Percentiles rank a stretch among this genome's conserved stretches.
phyloP scores from a whole-genome alignment of 208 protist genomes.

The Crithidia fasciculata region DNA sequence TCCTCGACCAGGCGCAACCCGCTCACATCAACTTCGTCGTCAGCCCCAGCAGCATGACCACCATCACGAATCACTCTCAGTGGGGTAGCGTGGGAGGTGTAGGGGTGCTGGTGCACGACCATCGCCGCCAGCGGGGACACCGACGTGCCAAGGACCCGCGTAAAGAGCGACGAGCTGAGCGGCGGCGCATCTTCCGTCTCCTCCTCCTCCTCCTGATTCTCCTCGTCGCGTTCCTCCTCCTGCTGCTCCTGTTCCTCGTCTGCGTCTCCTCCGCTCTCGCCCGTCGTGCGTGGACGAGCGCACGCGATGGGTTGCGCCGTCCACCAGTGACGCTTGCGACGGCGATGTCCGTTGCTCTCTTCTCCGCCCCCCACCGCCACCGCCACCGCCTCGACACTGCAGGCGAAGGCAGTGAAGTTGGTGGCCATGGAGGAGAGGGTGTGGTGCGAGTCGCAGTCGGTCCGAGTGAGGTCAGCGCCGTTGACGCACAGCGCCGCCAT shows the following conservation, averaged over 20 bases:
- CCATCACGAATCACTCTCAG: not conserved
- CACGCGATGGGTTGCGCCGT: no score
- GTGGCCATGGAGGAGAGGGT: constrained; percentile 20
- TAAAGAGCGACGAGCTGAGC: not conserved
- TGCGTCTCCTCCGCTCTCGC: not conserved
- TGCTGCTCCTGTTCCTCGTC: not conserved
- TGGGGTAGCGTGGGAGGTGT: not conserved
- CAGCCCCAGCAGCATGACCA: not conserved
- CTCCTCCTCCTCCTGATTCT: not conserved
- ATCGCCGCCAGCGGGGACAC: constrained; percentile 20
- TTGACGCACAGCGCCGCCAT: constrained; percentile 21
- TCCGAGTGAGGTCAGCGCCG: not conserved
- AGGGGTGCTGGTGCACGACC: constrained; percentile 1
- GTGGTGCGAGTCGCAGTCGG: constrained; percentile 5
- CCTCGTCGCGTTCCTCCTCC: constrained; percentile 5
- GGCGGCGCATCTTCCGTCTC: not conserved
- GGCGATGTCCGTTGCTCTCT: no score
- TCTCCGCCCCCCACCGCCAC: not conserved
- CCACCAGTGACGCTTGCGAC: no score
- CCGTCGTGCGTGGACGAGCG: no score
- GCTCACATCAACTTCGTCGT: not conserved
- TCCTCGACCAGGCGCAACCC: constrained; percentile 14
- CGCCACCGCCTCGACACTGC: not conserved
- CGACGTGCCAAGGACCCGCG: constrained; percentile 20
- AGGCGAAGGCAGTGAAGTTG: constrained; percentile 24